A percentile compares a stretch with the other conserved stretches of the same genome.
Evolutionary conservation across 805 yeast genomes (phyloP).

Genomic region (Myxozyma kluyveri): DNA sequence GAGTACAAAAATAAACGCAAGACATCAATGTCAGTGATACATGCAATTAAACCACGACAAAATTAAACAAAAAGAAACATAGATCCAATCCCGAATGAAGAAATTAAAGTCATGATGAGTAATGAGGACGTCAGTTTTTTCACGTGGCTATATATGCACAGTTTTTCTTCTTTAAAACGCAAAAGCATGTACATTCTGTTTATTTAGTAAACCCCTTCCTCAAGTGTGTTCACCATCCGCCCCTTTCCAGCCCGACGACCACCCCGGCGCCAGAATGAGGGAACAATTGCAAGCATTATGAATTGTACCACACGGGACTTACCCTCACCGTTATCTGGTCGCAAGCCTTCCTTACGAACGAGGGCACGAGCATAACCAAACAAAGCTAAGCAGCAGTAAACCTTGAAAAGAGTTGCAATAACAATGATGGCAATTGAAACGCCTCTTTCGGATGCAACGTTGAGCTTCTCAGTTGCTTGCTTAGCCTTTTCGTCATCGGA

Average conservation of each 20-base stretch:
- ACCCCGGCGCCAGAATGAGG: conserved; percentile 26
- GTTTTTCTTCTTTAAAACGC: too few relatives aligned
- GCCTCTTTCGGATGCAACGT: conserved; percentile 28
- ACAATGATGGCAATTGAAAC: conserved; percentile 30
- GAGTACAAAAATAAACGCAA: too few relatives aligned
- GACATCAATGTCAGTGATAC: too few relatives aligned
- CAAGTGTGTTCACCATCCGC: conserved; percentile 22
- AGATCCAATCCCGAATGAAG: too few relatives aligned
- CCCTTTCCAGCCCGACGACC: conserved; percentile 30
- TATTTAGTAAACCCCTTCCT: conserved; percentile 19
- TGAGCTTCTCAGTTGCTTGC: conserved; percentile 15
- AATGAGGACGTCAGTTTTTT: too few relatives aligned
- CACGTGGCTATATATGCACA: too few relatives aligned
- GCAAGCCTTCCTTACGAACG: conserved; percentile 44
- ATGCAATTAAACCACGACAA: too few relatives aligned
- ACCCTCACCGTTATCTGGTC: conserved; percentile 35
- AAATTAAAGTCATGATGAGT: too few relatives aligned
- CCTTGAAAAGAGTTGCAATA: conserved; percentile 21
- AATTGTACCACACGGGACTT: conserved; percentile 14
- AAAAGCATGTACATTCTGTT: too few relatives aligned
- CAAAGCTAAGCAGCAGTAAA: conserved; percentile 30
- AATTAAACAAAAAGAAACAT: too few relatives aligned
- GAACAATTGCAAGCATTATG: conserved; percentile 16
- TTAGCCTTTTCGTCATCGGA: conserved; percentile 4
- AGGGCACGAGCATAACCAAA: conserved; percentile 56